A percentile compares a stretch with the other conserved stretches of the same genome.
Evolutionary conservation across 1,284 basidiomycete species (phyloP).

Genomic region (Austropuccinia psidii): DNA sequence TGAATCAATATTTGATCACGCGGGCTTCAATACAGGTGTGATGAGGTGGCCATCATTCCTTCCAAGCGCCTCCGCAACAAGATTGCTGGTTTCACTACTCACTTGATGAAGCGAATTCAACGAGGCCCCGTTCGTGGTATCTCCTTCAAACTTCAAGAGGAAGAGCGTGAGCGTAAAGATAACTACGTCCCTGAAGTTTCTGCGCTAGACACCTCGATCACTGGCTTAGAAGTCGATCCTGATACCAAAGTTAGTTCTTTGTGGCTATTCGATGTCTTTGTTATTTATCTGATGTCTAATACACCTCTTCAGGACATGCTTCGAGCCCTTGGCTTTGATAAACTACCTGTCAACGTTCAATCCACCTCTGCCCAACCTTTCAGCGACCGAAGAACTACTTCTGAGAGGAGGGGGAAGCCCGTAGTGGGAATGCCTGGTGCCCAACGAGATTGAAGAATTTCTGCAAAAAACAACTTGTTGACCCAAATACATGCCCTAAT

Average conservation of each 20-base stretch:
- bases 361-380: slow-evolving; percentile 50
- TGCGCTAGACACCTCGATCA: slow-evolving; percentile 66
- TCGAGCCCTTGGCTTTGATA: slow-evolving; percentile 81
- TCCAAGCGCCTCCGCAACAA: slow-evolving; percentile 99
- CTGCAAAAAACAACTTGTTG: too few species aligned
- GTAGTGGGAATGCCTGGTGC: slow-evolving; percentile 36
- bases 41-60: slow-evolving; percentile 89
- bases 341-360: slow-evolving; percentile 65
- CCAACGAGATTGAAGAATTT: slow-evolving; percentile 20
- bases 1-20: slow-evolving; percentile 50
- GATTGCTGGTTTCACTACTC: slow-evolving; percentile 98
- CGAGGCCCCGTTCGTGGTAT: slow-evolving; percentile 99
- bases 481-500: too few species aligned
- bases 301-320: slow-evolving; percentile 58
- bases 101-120: slow-evolving; percentile 99
- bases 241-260: slow-evolving; percentile 64
- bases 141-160: slow-evolving; percentile 99
- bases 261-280: background rate
- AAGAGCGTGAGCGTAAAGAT: slow-evolving; percentile 99
- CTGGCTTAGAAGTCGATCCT: slow-evolving; percentile 73
- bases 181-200: slow-evolving; percentile 93
- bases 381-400: slow-evolving; percentile 23
- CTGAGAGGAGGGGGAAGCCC: slow-evolving; percentile 33
- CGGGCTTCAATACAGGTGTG: slow-evolving; percentile 99
- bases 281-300: background rate